Percentiles rank a stretch among this genome's conserved stretches.
Conservation (phyloP, 2,329 filamentous ascomycete genomes). For the Dryadomyces sulphureus region DNA sequence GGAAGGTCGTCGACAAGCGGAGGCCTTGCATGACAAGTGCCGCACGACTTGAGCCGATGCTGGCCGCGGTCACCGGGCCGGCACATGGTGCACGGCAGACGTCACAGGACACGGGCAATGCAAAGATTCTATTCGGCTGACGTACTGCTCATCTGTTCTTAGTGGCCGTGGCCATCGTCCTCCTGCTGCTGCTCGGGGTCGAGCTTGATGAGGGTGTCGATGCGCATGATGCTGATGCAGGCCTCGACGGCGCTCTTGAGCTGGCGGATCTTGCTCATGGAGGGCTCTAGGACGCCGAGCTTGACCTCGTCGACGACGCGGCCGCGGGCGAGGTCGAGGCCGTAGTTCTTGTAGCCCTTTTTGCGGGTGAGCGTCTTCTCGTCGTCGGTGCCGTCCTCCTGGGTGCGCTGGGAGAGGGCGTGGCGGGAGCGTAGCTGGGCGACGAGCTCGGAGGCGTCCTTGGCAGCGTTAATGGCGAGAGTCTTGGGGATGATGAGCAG, state of each 20-base stretch:
- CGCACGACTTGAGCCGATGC: too few relatives aligned
- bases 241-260: slow-evolving; percentile 97
- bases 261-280: slow-evolving; percentile 96
- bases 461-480: slow-evolving; percentile 89
- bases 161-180: slow-evolving; percentile 82
- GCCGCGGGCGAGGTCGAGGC: slow-evolving; percentile 75
- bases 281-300: slow-evolving; percentile 88
- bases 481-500: slow-evolving; percentile 94
- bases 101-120: too few relatives aligned
- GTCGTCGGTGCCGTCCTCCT: slow-evolving; percentile 56
- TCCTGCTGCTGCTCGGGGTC: slow-evolving; percentile 71
- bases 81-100: too few relatives aligned
- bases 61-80: too few relatives aligned
- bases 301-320: slow-evolving; percentile 90
- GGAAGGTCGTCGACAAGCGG: too few relatives aligned
- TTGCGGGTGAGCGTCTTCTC: slow-evolving; percentile 83
- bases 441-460: slow-evolving; percentile 88
- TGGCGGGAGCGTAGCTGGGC: slow-evolving; percentile 91
- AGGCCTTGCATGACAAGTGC: too few relatives aligned
- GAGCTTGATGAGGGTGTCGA: slow-evolving; percentile 96
- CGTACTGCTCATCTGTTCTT: slow-evolving; percentile 14
- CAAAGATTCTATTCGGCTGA: too few relatives aligned
- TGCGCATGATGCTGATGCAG: slow-evolving; percentile 97
- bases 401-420: slow-evolving; percentile 81
- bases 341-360: slow-evolving; percentile 98